Base-by-base conservation (phyloP, 441 rosid genomes). In the Aquilaria agallochum region DNA sequence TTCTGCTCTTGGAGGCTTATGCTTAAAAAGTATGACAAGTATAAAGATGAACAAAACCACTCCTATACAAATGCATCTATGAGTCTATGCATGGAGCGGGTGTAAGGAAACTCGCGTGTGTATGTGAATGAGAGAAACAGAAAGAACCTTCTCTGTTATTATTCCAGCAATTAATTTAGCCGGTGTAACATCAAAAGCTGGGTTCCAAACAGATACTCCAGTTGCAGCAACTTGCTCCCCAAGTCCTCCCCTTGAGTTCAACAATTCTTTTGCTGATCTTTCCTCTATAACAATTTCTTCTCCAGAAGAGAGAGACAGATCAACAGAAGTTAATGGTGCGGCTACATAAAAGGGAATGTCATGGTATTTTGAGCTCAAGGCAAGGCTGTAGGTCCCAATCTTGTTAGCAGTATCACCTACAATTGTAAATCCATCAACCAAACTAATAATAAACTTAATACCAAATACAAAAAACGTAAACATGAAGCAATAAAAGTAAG, bases 331-430 rank as follows among this genome's bases (percentile, higher is more conserved):
- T 53, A 90, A 69, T 12, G 98, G 98, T 2, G 98, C 98, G 48
- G 97, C 98, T 5, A 94, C 97, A 58, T 74, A 90, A 70, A 94
- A 90, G 30, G 92, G 93, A 59, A 94, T 75, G 32, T 68, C 50
- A 55, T 94, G 96, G 72, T 83, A 76, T 71, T 55, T 81, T 33
- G 98, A 96, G 69, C 91, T 82, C 30, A 93, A 42, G 54, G 97
- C 93, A 10, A 94, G 92, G 81, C 86, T 87, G 83, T 90, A 94
- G 45, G 97, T 94, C 68, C 98, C 98, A 33, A 94, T 90, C 86
- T 94, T 94, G 78, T 89, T 90, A 47, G 96, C 97, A 31, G 95
- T 87, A 60, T 90, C 97, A 31, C 98, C 98, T 92, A 76, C n/a
- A 70, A 59, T 61, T 51, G 27, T 31, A 7, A 9, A 62, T 31